phyloP scores from a whole-genome alignment of 371 early-diverging fungal species.

The Rhizomucor miehei region DNA sequence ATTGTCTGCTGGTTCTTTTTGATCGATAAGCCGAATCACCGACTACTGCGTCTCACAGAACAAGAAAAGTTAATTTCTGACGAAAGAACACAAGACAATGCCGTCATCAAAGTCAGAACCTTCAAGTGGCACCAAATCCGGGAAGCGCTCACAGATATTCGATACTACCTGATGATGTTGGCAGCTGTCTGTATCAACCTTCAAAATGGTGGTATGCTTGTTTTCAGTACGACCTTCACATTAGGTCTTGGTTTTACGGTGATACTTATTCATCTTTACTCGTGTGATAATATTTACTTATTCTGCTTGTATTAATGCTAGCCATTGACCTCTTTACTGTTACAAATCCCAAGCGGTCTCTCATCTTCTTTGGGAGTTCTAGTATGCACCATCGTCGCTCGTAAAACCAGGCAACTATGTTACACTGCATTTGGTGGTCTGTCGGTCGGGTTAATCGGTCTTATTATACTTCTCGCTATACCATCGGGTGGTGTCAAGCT shows the following conservation, averaged over 20 bases:
- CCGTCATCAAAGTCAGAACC: conserved; percentile 18
- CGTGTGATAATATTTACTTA: too few relatives aligned
- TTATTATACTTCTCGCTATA: conserved; percentile 25
- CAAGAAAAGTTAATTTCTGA: conserved; percentile 27
- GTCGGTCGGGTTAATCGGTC: conserved; percentile 13
- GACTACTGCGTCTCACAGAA: conserved; percentile 17
- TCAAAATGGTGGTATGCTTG: conserved; percentile 34
- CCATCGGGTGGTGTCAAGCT: conserved; percentile 22
- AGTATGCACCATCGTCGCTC: conserved; percentile 4
- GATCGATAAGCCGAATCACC: conserved; percentile 27
- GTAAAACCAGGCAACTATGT: conserved; percentile 7
- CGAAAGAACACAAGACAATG: conserved; percentile 30
- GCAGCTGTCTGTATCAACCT: conserved; percentile 22
- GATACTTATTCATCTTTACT: not conserved
- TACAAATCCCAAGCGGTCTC: conserved; percentile 18
- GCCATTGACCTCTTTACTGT: conserved; percentile 17
- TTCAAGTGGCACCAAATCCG: conserved; percentile 27
- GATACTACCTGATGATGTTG: conserved; percentile 25
- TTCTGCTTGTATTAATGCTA: not conserved
- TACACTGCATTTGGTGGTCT: conserved; percentile 10
- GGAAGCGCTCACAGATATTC: conserved; percentile 27
- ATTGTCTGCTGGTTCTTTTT: conserved; percentile 24
- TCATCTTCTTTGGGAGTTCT: conserved; percentile 12
- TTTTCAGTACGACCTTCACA: conserved; percentile 22
- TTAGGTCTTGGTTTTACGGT: conserved; percentile 28